Conservation (phyloP, 2,329 filamentous ascomycete genomes). For the Claviceps africana region DNA sequence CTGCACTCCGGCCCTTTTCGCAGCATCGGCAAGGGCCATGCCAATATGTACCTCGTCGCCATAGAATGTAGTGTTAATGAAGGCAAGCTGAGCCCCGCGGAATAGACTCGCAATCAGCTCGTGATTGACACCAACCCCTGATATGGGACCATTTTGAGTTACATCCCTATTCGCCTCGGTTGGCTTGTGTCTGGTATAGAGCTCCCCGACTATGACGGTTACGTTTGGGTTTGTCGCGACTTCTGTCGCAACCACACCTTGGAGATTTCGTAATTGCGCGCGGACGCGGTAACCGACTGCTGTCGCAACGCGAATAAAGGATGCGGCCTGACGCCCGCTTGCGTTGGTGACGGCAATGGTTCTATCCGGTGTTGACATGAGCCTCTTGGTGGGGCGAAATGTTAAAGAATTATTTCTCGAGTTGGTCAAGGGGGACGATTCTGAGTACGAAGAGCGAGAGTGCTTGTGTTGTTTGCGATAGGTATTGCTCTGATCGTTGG, state of each 20-base stretch:
- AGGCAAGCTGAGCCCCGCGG: slow-evolving; percentile 71
- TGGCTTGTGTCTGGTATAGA: slow-evolving; percentile 42
- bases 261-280: slow-evolving; percentile 76
- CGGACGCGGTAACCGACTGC: slow-evolving; percentile 89
- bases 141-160: slow-evolving; percentile 50
- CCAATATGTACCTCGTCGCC: slow-evolving; percentile 89
- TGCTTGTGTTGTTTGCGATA: slow-evolving; percentile 40
- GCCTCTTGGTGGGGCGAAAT: slow-evolving; percentile 45
- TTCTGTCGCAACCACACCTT: slow-evolving; percentile 79
- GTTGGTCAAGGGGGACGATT: slow-evolving; percentile 38
- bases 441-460: slow-evolving; percentile 47
- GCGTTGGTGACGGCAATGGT: slow-evolving; percentile 92
- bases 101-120: slow-evolving; percentile 66
- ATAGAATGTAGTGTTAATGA: slow-evolving; percentile 96
- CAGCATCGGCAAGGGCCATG: slow-evolving; percentile 74
- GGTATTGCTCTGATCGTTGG: slow-evolving; percentile 21
- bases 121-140: slow-evolving; percentile 54
- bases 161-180: slow-evolving; percentile 45
- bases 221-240: slow-evolving; percentile 69
- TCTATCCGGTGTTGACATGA: slow-evolving; percentile 50
- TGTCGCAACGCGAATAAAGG: slow-evolving; percentile 83
- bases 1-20: slow-evolving; percentile 68
- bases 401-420: slow-evolving; percentile 47
- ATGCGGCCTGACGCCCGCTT: slow-evolving; percentile 88
- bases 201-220: slow-evolving; percentile 48